Percentiles rank a stretch among this genome's conserved stretches.
Evolutionary conservation across 2,329 filamentous ascomycete species (phyloP).

Genomic region (Aspergillus uvarum): DNA sequence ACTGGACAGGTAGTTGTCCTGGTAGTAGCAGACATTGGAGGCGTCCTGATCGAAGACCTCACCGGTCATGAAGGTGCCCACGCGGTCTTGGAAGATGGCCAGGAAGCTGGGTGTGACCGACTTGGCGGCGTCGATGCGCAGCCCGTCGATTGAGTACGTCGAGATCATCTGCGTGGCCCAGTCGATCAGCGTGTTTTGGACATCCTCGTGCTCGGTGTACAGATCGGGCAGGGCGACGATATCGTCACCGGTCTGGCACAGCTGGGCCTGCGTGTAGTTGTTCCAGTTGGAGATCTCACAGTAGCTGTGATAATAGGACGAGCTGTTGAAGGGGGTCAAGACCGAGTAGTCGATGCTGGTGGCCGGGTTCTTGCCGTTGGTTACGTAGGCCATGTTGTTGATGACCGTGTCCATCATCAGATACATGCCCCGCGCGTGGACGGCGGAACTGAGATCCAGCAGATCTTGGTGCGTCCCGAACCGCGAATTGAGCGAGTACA

Average conservation of each 20-base stretch:
- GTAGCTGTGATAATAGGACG: conserved; percentile 30
- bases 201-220: conserved; percentile 44
- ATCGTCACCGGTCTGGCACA: conserved; percentile 54
- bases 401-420: conserved; percentile 55
- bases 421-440: conserved; percentile 51
- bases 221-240: conserved; percentile 50
- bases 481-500: conserved; percentile 50
- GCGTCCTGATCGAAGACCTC: conserved; percentile 45
- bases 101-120: conserved; percentile 48
- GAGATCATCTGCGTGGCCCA: conserved; percentile 45
- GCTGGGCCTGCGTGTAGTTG: conserved; percentile 36
- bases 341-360: conserved; percentile 26
- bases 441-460: conserved; percentile 45
- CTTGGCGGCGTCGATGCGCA: conserved; percentile 53
- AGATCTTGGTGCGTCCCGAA: conserved; percentile 52
- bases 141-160: conserved; percentile 50
- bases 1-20: conserved; percentile 40
- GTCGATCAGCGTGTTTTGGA: conserved; percentile 41
- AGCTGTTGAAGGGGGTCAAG: conserved; percentile 29
- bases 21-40: conserved; percentile 43
- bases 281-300: conserved; percentile 36
- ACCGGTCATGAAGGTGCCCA: conserved; percentile 47
- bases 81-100: conserved; percentile 35
- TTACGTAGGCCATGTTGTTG: conserved; percentile 48
- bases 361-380: conserved; percentile 27